Percentiles rank a stretch among this genome's conserved stretches.
Conservation (phyloP, 257 asterid genomes). For the Nicotiana attenuata region DNA sequence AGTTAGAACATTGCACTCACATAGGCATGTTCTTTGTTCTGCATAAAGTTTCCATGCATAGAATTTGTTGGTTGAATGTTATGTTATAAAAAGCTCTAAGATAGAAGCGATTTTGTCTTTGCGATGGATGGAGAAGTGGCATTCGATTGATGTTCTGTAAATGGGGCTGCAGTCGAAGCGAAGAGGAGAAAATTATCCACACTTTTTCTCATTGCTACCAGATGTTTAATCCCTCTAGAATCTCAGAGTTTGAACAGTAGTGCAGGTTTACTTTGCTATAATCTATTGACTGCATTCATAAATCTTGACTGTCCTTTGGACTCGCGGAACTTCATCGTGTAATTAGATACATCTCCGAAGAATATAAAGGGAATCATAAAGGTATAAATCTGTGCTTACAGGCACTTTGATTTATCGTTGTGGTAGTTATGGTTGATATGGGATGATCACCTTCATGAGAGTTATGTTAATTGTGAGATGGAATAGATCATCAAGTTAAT, state of each 20-base stretch:
- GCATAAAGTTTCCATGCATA: constrained; percentile 1
- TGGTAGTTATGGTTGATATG: not conserved
- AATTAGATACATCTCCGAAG: not conserved
- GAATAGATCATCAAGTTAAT: not conserved
- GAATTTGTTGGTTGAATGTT: not conserved
- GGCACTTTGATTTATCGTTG: not conserved
- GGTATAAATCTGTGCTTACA: not conserved
- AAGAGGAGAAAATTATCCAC: not conserved
- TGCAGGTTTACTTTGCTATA: not conserved
- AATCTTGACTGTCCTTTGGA: not conserved
- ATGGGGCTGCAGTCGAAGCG: not conserved
- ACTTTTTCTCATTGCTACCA: not conserved
- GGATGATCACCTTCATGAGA: not conserved
- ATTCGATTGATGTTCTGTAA: not conserved
- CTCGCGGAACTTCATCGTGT: not conserved
- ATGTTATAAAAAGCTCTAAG: not conserved
- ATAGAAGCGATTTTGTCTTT: not conserved
- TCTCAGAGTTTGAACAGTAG: not conserved
- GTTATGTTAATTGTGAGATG: not conserved
- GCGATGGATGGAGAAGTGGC: not conserved
- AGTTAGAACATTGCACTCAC: no score
- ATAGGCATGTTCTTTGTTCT: not conserved
- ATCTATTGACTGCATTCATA: not conserved
- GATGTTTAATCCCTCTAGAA: not conserved
- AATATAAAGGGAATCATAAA: not conserved